phyloP scores from a whole-genome alignment of 148 eudicot species.

The Cornus controversa region DNA sequence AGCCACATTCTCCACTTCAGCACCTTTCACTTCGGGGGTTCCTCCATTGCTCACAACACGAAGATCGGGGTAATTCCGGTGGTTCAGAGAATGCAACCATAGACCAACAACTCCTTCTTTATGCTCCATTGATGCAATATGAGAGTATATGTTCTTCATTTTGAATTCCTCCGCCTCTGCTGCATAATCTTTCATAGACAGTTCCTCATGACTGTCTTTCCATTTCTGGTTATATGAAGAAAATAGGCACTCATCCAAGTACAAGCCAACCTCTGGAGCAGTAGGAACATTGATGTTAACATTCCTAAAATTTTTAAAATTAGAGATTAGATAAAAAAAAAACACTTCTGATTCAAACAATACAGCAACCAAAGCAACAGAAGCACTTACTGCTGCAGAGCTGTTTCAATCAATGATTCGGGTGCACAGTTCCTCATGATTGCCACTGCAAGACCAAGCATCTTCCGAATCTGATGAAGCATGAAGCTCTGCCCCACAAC shows the following conservation, averaged over 20 bases:
- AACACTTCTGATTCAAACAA: neutral
- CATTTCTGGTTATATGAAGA: conserved; percentile 78
- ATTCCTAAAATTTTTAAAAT: conserved; percentile 39
- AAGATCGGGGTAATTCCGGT: conserved; percentile 74
- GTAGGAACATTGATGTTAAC: conserved; percentile 74
- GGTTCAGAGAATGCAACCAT: conserved; percentile 89
- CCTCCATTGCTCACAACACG: conserved; percentile 9
- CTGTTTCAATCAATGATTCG: conserved; percentile 63
- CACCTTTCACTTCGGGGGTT: conserved; percentile 1
- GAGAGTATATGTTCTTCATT: conserved; percentile 70
- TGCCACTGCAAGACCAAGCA: conserved; percentile 89
- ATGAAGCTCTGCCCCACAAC: conserved; percentile 95
- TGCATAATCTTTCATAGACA: conserved; percentile 76
- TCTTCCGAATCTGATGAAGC: conserved; percentile 94
- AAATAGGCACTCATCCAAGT: conserved; percentile 88
- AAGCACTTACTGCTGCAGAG: conserved; percentile 59
- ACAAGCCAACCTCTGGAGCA: conserved; percentile 95
- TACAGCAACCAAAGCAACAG: neutral
- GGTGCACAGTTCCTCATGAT: conserved; percentile 74
- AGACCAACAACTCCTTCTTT: conserved; percentile 73
- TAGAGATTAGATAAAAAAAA: neutral
- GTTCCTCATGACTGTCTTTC: conserved; percentile 72
- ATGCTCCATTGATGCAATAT: conserved; percentile 73
- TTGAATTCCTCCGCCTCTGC: conserved; percentile 84
- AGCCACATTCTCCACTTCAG: conserved; percentile 1